Base-by-base conservation (phyloP, 2,329 filamentous ascomycete species). In the Pseudopithomyces maydicus region DNA sequence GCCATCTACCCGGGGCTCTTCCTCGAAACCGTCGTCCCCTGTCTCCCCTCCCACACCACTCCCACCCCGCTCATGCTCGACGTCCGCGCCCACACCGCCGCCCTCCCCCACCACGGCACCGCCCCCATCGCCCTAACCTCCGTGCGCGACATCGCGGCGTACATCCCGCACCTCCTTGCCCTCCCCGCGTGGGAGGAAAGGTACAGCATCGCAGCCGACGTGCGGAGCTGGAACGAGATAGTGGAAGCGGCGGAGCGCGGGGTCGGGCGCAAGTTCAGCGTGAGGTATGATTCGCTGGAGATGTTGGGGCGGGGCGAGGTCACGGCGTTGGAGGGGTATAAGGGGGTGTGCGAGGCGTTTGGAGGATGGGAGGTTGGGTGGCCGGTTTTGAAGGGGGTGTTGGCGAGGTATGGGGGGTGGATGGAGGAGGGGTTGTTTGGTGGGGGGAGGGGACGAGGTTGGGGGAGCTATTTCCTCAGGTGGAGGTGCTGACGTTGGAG, bases 101-200 rank as follows among this genome's bases (percentile, higher is more conserved):
- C 77, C 11, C 79, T 84, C 19, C 82, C 83, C 0, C 82, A 81
- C 0, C 72, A 78, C 20, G 84, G 84, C 0, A 71, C 80, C n/a
- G 73, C 69, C 6, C 68, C 68, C 2, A 72, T 81, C 8, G 67
- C 74, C 2, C 80, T 83, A 65, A 85, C 82, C 0, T 80, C 84
- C 61, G 81, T 77, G 1, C 68, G 68, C 4, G 83, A 85, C 62
- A 70, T 85, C 39, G 82, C 77, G 2, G 74, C 67, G 35, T 84
- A 81, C 52, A 73, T 83, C n/a, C 15, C 38, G 5, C 77, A 74
- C 7, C 55, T 74, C 3, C 61, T 85, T 14, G 74, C 76, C n/a
- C 57, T 79, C 20, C 63, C 75, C 2, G 72, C 72, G 20, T 84
- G 83, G 82, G 76, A 79, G 2, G 71, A 75, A 32, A 64, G 71